A percentile compares a stretch with the other conserved stretches of the same genome.
Conservation (phyloP, 2,329 filamentous ascomycete genomes). For the Blastomyces emzantsi region DNA sequence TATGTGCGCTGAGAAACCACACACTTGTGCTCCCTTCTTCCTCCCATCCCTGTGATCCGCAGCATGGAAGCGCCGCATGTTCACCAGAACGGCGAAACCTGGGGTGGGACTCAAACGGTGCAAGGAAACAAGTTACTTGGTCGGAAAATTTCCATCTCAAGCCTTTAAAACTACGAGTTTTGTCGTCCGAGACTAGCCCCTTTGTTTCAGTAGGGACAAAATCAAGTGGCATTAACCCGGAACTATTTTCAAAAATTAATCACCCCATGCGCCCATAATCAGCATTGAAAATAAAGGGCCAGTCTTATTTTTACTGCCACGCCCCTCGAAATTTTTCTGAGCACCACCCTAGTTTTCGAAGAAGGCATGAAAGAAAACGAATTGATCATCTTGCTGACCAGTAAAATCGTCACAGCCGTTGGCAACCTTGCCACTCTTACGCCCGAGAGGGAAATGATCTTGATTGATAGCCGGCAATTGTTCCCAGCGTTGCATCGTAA, state of each 20-base stretch:
- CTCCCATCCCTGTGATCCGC: not conserved
- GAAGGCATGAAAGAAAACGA: not conserved
- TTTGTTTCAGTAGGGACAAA: not conserved
- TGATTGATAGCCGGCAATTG: not conserved
- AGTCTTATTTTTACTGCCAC: not conserved
- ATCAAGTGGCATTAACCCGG: not conserved
- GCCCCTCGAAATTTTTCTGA: not conserved
- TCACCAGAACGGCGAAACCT: not conserved
- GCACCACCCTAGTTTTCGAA: not conserved
- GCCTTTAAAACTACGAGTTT: not conserved
- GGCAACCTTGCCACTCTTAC: not conserved
- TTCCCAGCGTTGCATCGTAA: constrained; percentile 1
- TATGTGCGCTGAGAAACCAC: not conserved
- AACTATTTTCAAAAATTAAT: not conserved
- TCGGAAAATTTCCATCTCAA: not conserved
- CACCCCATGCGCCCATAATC: not conserved
- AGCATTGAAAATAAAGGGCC: not conserved
- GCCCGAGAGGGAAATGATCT: not conserved
- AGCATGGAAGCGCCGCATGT: not conserved
- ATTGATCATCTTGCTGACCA: not conserved
- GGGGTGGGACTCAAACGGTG: not conserved
- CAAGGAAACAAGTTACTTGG: not conserved
- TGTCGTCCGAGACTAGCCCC: not conserved
- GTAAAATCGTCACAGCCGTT: not conserved
- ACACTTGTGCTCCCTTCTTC: not conserved